These are phyloP conservation scores for Zygosaccharomyces siamensis DNA, from an alignment of 805 yeast genomes.

Conservation along the genomic window DNA sequence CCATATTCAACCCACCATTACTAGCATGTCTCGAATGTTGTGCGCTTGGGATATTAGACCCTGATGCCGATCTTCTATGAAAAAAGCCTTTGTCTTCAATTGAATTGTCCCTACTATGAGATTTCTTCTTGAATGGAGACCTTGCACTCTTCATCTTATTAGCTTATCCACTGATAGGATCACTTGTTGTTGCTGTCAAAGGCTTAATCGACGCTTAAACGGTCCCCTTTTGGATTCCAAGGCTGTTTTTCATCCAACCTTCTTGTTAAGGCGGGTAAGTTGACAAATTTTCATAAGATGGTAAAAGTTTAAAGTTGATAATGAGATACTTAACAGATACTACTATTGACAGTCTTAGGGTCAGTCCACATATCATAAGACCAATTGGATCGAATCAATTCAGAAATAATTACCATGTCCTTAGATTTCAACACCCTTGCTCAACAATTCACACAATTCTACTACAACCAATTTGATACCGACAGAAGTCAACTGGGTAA, in stretches of 20 bases:
- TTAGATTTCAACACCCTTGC: conserved; percentile 47
- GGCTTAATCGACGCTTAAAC: neutral
- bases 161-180: neutral
- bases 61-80: conserved; percentile 23
- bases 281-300: conserved; percentile 2
- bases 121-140: conserved; percentile 36
- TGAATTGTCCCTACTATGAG: conserved; percentile 34
- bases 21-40: conserved; percentile 19
- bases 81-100: conserved; percentile 23
- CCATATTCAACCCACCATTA: conserved; percentile 12
- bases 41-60: conserved; percentile 11
- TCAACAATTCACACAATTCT: conserved; percentile 86
- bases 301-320: neutral
- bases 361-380: too few relatives aligned
- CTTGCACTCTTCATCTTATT: conserved; percentile 30
- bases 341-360: neutral
- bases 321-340: neutral
- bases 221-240: conserved; percentile 4
- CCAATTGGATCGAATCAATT: neutral
- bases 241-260: neutral
- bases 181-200: too few relatives aligned
- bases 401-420: conserved; percentile 19
- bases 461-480: conserved; percentile 90
- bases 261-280: conserved; percentile 2
- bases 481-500: conserved; percentile 91